Evolutionary conservation across 2,329 filamentous ascomycete genomes (phyloP), one percentile per base, ranked within the genome.

Genomic region (Stagonosporopsis cucurbitacearum): DNA sequence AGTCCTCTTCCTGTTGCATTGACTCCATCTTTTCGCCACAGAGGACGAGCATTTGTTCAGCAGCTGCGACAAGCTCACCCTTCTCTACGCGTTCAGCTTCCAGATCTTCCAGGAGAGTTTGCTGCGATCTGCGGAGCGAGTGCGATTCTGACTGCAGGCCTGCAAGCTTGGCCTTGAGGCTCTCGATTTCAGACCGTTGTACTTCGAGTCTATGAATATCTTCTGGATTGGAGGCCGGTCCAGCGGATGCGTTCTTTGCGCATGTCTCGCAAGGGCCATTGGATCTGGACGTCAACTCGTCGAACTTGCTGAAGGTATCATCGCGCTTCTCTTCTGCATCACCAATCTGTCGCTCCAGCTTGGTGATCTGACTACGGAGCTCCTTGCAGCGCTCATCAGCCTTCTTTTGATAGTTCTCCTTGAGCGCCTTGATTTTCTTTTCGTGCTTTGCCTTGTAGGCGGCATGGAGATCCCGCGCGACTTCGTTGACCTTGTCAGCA

Each of bases 401-500:
- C 50, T 94, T 88, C 42, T 85, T 85, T 75, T 97, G 92, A 78
- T 98, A 88, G 69, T 83, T 86, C 67, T 87, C 86, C 73, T 88
- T 98, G 62, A 99, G 82, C 4, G 93, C 94, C 1, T 91, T 86
- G 40, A 98, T 94, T 80, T 99, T 99, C 60, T 88, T 91, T 79
- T 98, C 94, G 74, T 99, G 95, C 79, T 99, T 99, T 72, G 89
- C 88, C 80, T 97, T 98, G 84, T 99, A 99, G 11, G 96, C 83
- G 0, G 88, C 84, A 73, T 99, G 95, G 36, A 99, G 83, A 72
- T 99, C 95, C 26, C 92, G 86, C n/a, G 77, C 79, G 11, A 82
- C 77, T 17, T 79, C 77, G 42, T 94, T 93, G 36, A 98, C 92
- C 63, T 93, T 92, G 76, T 96, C 92, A 20, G 97, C 93, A 45